Evolutionary conservation across 108 stramenopile genomes (phyloP).

Genomic region (Skeletonema grethae): DNA sequence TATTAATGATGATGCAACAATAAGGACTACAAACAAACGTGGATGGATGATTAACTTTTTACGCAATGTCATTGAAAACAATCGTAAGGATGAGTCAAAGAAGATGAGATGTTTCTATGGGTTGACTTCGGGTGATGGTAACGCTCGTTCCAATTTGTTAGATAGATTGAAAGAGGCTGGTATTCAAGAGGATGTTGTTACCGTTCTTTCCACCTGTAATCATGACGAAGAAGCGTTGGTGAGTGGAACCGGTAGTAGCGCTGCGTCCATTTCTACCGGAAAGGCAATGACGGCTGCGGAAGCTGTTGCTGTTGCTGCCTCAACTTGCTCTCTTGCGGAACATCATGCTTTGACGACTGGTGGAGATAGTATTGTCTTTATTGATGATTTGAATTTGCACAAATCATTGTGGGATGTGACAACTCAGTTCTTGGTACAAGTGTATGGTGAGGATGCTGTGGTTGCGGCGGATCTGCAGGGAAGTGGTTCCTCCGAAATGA

Average conservation of each 20-base stretch:
- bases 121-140: conserved; percentile 39
- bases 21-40: conserved; percentile 25
- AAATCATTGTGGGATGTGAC: conserved; percentile 87
- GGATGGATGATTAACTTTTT: conserved; percentile 51
- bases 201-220: conserved; percentile 50
- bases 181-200: conserved; percentile 57
- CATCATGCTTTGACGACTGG: conserved; percentile 68
- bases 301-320: conserved; percentile 67
- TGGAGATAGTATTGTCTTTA: conserved; percentile 70
- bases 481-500: conserved; percentile 86
- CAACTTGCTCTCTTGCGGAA: conserved; percentile 83
- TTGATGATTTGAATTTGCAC: conserved; percentile 84
- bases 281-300: conserved; percentile 43
- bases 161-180: conserved; percentile 50
- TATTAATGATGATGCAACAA: conserved; percentile 13
- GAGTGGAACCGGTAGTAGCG: conserved; percentile 26
- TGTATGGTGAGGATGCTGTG: conserved; percentile 84
- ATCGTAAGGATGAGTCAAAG: not conserved
- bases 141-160: conserved; percentile 36
- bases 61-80: conserved; percentile 39
- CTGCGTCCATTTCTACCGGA: conserved; percentile 4
- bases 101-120: conserved; percentile 73
- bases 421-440: conserved; percentile 71
- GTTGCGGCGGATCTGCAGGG: conserved; percentile 80
- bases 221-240: conserved; percentile 26